These are phyloP conservation scores for Primulina eburnea DNA, from an alignment of 257 asterid genomes.

Conservation along the genomic window DNA sequence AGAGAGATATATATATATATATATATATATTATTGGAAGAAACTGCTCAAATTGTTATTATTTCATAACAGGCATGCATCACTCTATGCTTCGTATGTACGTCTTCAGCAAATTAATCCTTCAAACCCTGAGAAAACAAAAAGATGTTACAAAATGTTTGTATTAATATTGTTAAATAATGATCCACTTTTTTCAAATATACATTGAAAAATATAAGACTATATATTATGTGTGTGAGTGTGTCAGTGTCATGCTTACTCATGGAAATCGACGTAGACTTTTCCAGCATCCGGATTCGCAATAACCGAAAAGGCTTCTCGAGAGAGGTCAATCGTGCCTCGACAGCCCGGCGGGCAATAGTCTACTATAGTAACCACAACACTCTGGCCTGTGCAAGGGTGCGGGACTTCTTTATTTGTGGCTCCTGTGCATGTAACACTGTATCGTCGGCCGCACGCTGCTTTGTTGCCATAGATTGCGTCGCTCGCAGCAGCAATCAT, in stretches of 20 bases:
- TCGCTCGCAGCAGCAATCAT: conserved; percentile 52
- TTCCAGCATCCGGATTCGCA: conserved; percentile 49
- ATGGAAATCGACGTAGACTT: conserved; percentile 28
- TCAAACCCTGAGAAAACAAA: conserved; percentile 16
- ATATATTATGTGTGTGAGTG: too few species aligned
- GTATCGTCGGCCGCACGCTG: conserved; percentile 40
- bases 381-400: conserved; percentile 45
- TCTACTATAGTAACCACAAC: conserved; percentile 36
- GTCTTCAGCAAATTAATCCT: background rate
- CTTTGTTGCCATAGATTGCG: conserved; percentile 33
- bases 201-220: too few species aligned
- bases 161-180: too few species aligned
- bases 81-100: background rate
- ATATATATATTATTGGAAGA: too few species aligned
- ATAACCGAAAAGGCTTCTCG: conserved; percentile 45
- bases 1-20: too few species aligned
- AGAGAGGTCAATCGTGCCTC: conserved; percentile 45
- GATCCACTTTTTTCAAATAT: too few species aligned
- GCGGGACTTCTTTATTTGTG: conserved; percentile 35
- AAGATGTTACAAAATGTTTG: too few species aligned
- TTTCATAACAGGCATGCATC: background rate
- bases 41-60: too few species aligned
- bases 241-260: conserved; percentile 24
- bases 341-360: conserved; percentile 44
- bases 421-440: conserved; percentile 43